phyloP scores from a whole-genome alignment of 805 yeast genomes.

The Hanseniaspora meyeri region DNA sequence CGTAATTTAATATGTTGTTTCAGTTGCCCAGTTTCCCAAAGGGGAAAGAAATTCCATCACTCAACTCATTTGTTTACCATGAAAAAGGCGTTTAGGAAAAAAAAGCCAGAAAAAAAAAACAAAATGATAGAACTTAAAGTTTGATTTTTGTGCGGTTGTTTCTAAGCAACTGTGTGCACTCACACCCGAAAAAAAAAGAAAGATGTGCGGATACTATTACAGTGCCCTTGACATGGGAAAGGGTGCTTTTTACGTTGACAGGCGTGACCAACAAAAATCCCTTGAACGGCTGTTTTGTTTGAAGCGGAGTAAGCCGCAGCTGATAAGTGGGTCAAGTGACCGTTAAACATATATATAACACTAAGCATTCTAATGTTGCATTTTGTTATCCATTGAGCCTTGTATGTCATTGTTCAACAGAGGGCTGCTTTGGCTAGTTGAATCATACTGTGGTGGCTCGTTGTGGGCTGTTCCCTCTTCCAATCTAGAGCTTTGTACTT shows the following conservation, averaged over 20 bases:
- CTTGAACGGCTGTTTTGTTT: neutral
- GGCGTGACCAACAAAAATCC: too few relatives aligned
- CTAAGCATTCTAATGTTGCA: neutral
- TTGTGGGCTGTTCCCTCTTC: neutral
- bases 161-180: neutral
- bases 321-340: neutral
- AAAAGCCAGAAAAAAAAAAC: neutral
- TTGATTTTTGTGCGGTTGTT: neutral
- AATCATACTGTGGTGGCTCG: neutral
- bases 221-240: neutral
- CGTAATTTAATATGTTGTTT: too few relatives aligned
- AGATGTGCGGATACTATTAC: neutral
- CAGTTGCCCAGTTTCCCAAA: neutral
- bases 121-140: neutral
- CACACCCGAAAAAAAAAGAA: neutral
- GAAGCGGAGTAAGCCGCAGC: too few relatives aligned
- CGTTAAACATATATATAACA: neutral
- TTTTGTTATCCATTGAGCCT: slow-evolving; percentile 3
- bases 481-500: neutral
- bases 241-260: too few relatives aligned
- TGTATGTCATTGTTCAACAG: neutral
- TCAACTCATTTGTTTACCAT: neutral
- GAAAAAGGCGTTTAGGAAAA: neutral
- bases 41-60: neutral
- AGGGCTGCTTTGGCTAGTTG: neutral